Evolutionary conservation across 2,329 filamentous ascomycete genomes (phyloP).

Genomic region (Aspergillus sp.): DNA sequence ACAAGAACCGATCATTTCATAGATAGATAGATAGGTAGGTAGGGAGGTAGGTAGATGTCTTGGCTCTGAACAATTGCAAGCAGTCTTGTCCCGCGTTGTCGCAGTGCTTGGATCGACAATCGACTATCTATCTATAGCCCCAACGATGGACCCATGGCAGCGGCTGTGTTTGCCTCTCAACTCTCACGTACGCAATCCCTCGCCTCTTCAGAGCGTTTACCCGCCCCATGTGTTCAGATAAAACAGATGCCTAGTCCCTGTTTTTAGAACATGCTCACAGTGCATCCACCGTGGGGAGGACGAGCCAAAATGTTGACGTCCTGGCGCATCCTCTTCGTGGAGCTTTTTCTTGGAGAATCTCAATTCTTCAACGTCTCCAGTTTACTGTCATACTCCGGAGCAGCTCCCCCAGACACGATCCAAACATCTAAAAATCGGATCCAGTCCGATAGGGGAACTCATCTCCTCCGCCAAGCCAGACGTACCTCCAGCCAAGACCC

Average conservation of each 20-base stretch:
- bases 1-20: too few relatives aligned
- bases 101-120: background rate
- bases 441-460: too few relatives aligned
- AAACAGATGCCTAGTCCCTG: background rate
- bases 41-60: background rate
- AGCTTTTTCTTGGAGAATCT: background rate
- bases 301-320: background rate
- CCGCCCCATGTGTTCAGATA: background rate
- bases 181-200: background rate
- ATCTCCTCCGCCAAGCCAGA: background rate
- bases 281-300: background rate
- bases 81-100: background rate
- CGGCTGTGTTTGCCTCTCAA: background rate
- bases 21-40: too few relatives aligned
- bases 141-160: background rate
- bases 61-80: background rate
- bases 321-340: background rate
- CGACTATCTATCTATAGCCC: background rate
- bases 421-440: background rate
- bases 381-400: background rate
- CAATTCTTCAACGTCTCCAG: background rate
- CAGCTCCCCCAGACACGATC: background rate
- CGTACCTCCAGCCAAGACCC: background rate
- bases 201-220: background rate
- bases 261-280: background rate